A percentile compares a stretch with the other conserved stretches of the same genome.
Evolutionary conservation across 164 flowering plant genomes (phyloP).

Genomic region (Umbilicus rupestris): DNA sequence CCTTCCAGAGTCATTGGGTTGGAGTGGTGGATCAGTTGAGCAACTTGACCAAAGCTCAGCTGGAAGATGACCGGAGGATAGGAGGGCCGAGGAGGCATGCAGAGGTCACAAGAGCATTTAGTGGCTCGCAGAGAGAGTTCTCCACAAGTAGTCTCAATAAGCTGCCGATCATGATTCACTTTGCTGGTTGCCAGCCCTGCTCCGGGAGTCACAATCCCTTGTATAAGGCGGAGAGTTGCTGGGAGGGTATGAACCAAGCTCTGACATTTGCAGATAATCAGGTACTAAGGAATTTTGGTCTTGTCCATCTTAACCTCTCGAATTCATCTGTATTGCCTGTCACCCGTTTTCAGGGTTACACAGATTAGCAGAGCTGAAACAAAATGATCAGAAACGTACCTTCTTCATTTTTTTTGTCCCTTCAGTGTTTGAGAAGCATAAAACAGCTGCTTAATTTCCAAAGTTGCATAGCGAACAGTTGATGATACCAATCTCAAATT

Average conservation of each 20-base stretch:
- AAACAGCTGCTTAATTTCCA: background rate
- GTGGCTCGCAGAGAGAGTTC: no score
- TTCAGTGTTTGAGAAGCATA: no score
- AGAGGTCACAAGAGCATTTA: conserved; percentile 51
- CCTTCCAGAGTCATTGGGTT: conserved; percentile 78
- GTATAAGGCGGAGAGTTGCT: conserved; percentile 51
- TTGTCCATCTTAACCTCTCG: conserved; percentile 31
- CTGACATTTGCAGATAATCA: conserved; percentile 88
- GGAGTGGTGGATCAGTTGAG: conserved; percentile 43
- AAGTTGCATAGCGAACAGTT: background rate
- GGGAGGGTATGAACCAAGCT: conserved; percentile 59
- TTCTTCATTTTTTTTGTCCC: no score
- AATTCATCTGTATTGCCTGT: conserved; percentile 38
- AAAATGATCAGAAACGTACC: no score
- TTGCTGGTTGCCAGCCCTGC: conserved; percentile 95
- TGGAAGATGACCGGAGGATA: conserved; percentile 23
- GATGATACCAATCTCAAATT: background rate
- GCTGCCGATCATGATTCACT: conserved; percentile 82
- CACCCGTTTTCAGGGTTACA: no score
- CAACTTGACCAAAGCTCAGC: conserved; percentile 33
- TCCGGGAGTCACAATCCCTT: conserved; percentile 69
- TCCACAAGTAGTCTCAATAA: conserved; percentile 35
- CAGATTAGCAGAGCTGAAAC: no score
- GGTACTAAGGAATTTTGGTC: conserved; percentile 66
- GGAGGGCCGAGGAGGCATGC: conserved; percentile 48